phyloP scores from a whole-genome alignment of 345 rosid species.

The Gossypium anomalum region DNA sequence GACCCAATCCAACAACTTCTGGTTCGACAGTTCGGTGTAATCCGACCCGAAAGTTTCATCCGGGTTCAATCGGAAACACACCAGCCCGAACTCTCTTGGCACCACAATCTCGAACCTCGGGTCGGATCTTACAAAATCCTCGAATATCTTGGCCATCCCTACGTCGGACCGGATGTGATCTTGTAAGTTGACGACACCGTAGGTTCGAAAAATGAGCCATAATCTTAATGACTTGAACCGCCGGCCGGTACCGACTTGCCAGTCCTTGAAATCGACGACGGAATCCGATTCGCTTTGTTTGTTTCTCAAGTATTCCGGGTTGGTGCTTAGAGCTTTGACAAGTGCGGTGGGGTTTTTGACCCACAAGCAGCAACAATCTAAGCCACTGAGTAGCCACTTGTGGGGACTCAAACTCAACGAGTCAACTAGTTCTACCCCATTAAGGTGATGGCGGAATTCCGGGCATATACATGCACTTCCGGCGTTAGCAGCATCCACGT shows the following conservation, averaged over 20 bases:
- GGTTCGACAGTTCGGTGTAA: not conserved
- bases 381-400: not conserved
- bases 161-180: not conserved
- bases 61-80: not conserved
- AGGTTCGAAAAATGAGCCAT: constrained; percentile 25
- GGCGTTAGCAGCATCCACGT: not conserved
- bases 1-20: not conserved
- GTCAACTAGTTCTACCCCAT: constrained; percentile 41
- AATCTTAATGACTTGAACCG: constrained; percentile 9
- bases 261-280: constrained; percentile 27
- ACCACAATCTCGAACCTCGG: not conserved
- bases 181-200: not conserved
- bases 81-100: not conserved
- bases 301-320: constrained; percentile 15
- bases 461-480: constrained; percentile 1
- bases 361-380: not conserved
- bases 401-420: constrained; percentile 42
- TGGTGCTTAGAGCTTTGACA: not conserved
- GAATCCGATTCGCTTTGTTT: constrained; percentile 28
- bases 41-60: not conserved
- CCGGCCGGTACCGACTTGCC: not conserved
- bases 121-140: not conserved
- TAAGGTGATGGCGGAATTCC: constrained; percentile 11
- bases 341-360: not conserved
- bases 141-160: not conserved